Conservation (phyloP, 306 rosid genomes). For the Psophocarpus tetragonolobus region DNA sequence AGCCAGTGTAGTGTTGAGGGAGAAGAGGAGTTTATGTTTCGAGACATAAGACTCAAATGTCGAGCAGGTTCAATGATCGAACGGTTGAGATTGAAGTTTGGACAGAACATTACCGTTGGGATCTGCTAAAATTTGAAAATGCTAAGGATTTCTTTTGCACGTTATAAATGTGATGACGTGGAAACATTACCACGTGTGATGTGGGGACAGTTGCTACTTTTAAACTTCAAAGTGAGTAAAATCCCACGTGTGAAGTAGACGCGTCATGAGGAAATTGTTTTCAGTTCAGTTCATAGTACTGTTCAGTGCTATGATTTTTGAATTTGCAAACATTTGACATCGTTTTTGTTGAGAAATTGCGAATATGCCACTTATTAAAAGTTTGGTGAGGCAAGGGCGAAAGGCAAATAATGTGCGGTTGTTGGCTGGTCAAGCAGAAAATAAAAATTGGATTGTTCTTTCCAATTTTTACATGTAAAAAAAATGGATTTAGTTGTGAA, state of each 20-base stretch:
- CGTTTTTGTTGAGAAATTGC: background rate
- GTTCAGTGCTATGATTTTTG: background rate
- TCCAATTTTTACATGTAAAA: background rate
- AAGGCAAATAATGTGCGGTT: too few species aligned
- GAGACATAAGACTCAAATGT: conserved; percentile 29
- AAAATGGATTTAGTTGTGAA: background rate
- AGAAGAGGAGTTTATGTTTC: background rate
- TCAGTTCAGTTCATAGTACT: background rate
- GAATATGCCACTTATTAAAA: conserved; percentile 21
- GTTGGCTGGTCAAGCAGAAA: background rate
- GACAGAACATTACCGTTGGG: conserved; percentile 74
- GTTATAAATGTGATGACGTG: conserved; percentile 47
- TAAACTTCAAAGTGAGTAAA: conserved; percentile 19
- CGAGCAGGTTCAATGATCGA: conserved; percentile 40
- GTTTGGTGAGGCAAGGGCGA: background rate
- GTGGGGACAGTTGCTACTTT: conserved; percentile 41
- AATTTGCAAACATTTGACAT: conserved; percentile 27
- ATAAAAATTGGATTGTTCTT: background rate
- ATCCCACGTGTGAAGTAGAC: conserved; percentile 61
- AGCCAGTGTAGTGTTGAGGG: conserved; percentile 26
- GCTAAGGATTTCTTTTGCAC: conserved; percentile 25
- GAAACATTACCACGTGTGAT: conserved; percentile 46
- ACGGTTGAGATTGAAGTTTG: conserved; percentile 44
- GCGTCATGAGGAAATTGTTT: conserved; percentile 8
- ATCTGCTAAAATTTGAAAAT: conserved; percentile 59